phyloP scores from a whole-genome alignment of 495 filamentous ascomycete species.

The Annulohypoxylon bovei region DNA sequence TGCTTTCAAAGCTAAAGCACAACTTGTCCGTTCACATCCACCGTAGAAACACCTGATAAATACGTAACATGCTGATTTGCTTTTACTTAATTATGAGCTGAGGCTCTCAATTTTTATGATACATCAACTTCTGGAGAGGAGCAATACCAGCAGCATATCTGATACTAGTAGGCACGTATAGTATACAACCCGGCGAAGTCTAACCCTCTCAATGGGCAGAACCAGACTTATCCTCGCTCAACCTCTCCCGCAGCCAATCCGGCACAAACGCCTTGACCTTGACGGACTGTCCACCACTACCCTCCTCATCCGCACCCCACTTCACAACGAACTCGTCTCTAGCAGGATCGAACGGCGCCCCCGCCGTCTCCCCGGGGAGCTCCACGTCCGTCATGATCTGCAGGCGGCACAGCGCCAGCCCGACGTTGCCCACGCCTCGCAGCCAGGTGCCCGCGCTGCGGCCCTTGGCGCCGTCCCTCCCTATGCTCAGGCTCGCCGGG shows the following conservation, averaged over 20 bases:
- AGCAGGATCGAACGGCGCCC: slow-evolving; percentile 52
- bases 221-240: slow-evolving; percentile 19
- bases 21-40: neutral
- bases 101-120: neutral
- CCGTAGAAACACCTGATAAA: neutral
- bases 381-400: slow-evolving; percentile 85
- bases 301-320: slow-evolving; percentile 42
- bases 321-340: slow-evolving; percentile 58
- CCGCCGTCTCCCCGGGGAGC: slow-evolving; percentile 70
- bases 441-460: slow-evolving; percentile 82
- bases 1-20: neutral
- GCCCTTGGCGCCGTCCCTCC: slow-evolving; percentile 59
- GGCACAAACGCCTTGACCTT: slow-evolving; percentile 89
- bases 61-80: neutral
- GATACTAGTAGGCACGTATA: neutral
- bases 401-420: slow-evolving; percentile 85
- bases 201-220: neutral
- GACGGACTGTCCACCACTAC: slow-evolving; percentile 52
- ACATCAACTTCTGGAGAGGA: neutral
- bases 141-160: neutral
- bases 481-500: slow-evolving; percentile 54
- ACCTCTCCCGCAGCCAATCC: slow-evolving; percentile 69
- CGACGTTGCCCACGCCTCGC: slow-evolving; percentile 80
- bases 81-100: neutral
- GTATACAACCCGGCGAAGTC: neutral